Conservation (phyloP, 2,329 filamentous ascomycete genomes). For the Aspergillus fumigatus region DNA sequence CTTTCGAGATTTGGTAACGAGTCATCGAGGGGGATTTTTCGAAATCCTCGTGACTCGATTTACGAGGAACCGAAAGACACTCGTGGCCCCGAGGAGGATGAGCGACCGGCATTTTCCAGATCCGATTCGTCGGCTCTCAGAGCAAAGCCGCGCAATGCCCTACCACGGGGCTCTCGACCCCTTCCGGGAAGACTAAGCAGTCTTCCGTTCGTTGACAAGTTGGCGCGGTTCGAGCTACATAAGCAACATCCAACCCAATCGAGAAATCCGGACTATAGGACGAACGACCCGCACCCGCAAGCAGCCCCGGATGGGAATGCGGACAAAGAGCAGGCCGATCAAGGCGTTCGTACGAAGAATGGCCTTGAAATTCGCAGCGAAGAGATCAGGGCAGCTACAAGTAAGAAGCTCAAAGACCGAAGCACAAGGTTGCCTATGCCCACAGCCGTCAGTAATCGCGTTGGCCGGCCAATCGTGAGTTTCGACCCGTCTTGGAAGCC, state of each 20-base stretch:
- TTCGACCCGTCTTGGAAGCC: slow-evolving; percentile 79
- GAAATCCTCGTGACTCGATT: slow-evolving; percentile 60
- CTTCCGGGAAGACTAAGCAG: slow-evolving; percentile 42
- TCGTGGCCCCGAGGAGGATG: slow-evolving; percentile 19
- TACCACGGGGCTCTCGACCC: slow-evolving; percentile 44
- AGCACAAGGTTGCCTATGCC: slow-evolving; percentile 84
- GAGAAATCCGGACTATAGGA: slow-evolving; percentile 72
- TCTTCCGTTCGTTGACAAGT: slow-evolving; percentile 43
- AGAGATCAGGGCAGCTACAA: slow-evolving; percentile 85
- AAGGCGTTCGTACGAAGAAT: slow-evolving; percentile 61
- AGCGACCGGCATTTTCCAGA: slow-evolving; percentile 24
- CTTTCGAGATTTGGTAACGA: slow-evolving; percentile 34
- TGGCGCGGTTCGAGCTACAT: slow-evolving; percentile 67
- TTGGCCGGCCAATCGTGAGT: slow-evolving; percentile 93
- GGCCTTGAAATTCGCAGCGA: slow-evolving; percentile 79
- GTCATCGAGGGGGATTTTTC: slow-evolving; percentile 49
- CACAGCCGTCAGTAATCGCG: slow-evolving; percentile 82
- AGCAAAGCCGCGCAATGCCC: slow-evolving; percentile 60
- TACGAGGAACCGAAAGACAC: slow-evolving; percentile 76
- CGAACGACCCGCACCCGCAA: slow-evolving; percentile 51
- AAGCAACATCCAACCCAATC: slow-evolving; percentile 80
- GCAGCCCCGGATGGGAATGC: slow-evolving; percentile 16
- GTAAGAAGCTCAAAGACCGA: slow-evolving; percentile 80
- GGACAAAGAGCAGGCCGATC: slow-evolving; percentile 43
- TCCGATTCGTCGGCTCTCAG: slow-evolving; percentile 47